Percentiles rank a stretch among this genome's conserved stretches.
phyloP scores from a whole-genome alignment of 148 eudicot genomes.

The Salicornia ramosissima region DNA sequence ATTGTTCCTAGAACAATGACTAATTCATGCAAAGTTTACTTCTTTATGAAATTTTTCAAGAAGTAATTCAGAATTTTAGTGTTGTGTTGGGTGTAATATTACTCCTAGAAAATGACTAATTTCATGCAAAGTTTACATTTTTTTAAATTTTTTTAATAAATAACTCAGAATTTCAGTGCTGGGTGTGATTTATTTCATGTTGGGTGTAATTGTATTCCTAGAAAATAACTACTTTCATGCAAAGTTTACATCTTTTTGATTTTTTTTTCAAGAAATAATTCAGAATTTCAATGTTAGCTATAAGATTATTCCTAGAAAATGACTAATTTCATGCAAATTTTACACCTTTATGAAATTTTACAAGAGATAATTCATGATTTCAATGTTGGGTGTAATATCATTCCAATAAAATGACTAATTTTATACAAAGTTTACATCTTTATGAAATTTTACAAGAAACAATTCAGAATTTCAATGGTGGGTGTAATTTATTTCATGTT shows the following conservation, averaged over 20 bases:
- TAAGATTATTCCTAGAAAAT: neutral
- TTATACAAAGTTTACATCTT: neutral
- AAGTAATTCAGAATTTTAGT: neutral
- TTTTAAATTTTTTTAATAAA: neutral
- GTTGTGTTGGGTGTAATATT: no score
- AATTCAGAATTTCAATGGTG: neutral
- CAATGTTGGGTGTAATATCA: no score
- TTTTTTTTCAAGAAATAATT: neutral
- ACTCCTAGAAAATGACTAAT: no score
- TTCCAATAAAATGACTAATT: no score
- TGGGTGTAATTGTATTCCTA: neutral
- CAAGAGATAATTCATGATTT: neutral
- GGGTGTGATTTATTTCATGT: no score
- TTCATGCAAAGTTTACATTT: neutral
- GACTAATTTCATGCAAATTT: neutral
- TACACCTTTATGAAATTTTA: neutral
- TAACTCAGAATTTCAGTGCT: neutral
- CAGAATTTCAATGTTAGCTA: neutral
- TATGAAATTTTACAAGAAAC: neutral
- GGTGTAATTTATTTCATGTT: no score
- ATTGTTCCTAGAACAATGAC: neutral
- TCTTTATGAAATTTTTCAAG: neutral
- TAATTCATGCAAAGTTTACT: neutral
- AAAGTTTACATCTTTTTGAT: conserved; percentile 4
- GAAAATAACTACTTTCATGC: neutral